Percentiles rank a stretch among this genome's conserved stretches.
Conservation (phyloP, 495 filamentous ascomycete genomes). For the Lophiotrema nucula region DNA sequence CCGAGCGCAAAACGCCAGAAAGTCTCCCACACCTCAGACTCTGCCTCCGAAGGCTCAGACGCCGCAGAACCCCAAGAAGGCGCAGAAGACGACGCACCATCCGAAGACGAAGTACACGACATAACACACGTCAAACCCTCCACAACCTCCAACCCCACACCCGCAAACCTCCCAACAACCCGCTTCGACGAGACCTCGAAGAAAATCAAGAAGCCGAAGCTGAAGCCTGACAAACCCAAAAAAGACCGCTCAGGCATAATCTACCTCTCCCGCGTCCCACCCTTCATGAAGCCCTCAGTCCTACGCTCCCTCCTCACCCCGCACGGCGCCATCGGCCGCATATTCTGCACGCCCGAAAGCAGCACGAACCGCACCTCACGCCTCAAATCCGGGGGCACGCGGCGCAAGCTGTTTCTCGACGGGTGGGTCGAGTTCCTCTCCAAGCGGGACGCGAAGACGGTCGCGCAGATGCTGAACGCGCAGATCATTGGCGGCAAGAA, state of each 20-base stretch:
- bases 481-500: slow-evolving; percentile 82
- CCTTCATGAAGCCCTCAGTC: slow-evolving; percentile 88
- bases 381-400: slow-evolving; percentile 72
- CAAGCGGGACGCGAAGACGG: slow-evolving; percentile 76
- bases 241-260: slow-evolving; percentile 72
- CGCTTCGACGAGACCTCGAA: neutral
- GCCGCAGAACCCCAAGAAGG: slow-evolving; percentile 23
- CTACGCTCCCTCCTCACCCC: slow-evolving; percentile 73
- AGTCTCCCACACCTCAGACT: slow-evolving; percentile 44
- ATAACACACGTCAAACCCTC: slow-evolving; percentile 19
- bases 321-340: slow-evolving; percentile 75
- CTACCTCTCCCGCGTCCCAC: slow-evolving; percentile 87
- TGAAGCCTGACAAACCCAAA: slow-evolving; percentile 35
- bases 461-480: slow-evolving; percentile 82
- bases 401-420: slow-evolving; percentile 81
- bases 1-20: slow-evolving; percentile 67
- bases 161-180: slow-evolving; percentile 6
- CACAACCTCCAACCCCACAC: slow-evolving; percentile 2
- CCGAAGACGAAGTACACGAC: slow-evolving; percentile 17
- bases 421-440: slow-evolving; percentile 90
- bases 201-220: neutral
- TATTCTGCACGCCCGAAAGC: slow-evolving; percentile 85
- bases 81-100: slow-evolving; percentile 27
- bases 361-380: slow-evolving; percentile 57
- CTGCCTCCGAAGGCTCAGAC: slow-evolving; percentile 21